Evolutionary conservation across 1,139 yeast species (phyloP).

Genomic region (Geotrichum siamense): DNA sequence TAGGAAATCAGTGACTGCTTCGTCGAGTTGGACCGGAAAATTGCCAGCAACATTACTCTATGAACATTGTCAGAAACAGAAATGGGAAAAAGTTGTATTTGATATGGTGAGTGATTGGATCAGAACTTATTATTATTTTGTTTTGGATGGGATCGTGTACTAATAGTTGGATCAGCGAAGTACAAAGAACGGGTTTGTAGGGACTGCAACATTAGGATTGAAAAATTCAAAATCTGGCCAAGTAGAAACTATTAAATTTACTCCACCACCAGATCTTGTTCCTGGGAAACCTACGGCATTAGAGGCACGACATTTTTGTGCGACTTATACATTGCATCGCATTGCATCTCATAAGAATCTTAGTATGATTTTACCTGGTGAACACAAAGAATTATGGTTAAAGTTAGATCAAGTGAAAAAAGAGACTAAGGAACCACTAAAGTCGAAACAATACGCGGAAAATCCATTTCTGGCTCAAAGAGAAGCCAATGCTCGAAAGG

Average conservation of each 20-base stretch:
- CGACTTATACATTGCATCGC: constrained; percentile 78
- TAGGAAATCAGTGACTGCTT: constrained; percentile 42
- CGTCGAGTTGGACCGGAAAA: constrained; percentile 87
- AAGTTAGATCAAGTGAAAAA: constrained; percentile 51
- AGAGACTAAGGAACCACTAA: constrained; percentile 18
- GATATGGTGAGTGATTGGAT: constrained; percentile 55
- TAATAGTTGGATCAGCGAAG: constrained; percentile 1
- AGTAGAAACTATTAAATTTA: constrained; percentile 49
- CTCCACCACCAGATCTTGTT: constrained; percentile 49
- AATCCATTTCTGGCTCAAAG: constrained; percentile 64
- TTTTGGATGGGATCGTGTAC: background rate
- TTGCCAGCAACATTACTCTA: constrained; percentile 79
- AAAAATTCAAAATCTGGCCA: constrained; percentile 46
- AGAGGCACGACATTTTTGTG: constrained; percentile 86
- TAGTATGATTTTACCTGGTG: constrained; percentile 79
- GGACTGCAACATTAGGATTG: constrained; percentile 1
- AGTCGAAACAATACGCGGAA: constrained; percentile 41
- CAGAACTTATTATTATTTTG: too few species aligned
- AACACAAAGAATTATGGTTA: constrained; percentile 73
- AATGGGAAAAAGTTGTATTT: constrained; percentile 82
- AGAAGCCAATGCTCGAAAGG: constrained; percentile 36
- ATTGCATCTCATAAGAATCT: constrained; percentile 74
- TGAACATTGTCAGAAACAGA: constrained; percentile 80
- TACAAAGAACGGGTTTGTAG: constrained; percentile 3
- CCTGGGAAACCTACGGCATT: constrained; percentile 70